Base-by-base conservation (phyloP, 1,284 basidiomycete species). In the Ustilago hordei region DNA sequence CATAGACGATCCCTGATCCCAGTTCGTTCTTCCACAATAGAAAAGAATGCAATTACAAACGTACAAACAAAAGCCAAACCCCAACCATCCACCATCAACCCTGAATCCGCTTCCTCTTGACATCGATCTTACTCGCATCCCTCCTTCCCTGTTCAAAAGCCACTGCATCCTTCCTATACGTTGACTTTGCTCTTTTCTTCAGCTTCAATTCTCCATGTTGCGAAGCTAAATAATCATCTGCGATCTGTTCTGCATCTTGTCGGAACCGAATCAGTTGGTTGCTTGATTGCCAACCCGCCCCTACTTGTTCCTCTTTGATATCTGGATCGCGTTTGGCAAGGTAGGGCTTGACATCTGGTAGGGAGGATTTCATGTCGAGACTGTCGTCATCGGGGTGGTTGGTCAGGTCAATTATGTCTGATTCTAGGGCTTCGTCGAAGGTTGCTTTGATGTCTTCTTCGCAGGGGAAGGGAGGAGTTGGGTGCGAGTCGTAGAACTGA, bases 81-180 rank as follows among this genome's bases (percentile, higher is more conserved):
- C 23, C 23, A 28, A 28, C 2, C 23, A 28, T 28, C 23, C 23
- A 28, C 23, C 23, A 28, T 55, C 28, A 64, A 9, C 39, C 59
- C 52, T 77, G 64, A 54, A 79, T 76, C 3, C 77, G 58, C 32
- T 67, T 69, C 4, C 79, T 36, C 59, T 70, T 81, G 13, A 81
- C 77, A 60, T 81, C 74, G 34, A 81, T 81, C 69, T 74, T 76
- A 15, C 41, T 60, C 0, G 77, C 68, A 53, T 81, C 79, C 23
- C 60, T 39, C 31, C 62, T 56, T 0, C 79, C 79, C 53, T 71
- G 62, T 34, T 80, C 70, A n/a, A 60, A 80, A 28, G 76, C 78
- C 7, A 13, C 35, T 11, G 53, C 32, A 47, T 73, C 71, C 53
- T 73, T 64, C 23, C 55, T 64, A 61, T 69, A 70, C 5, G 63